Evolutionary conservation across 768 basidiomycete genomes (phyloP), one percentile per base, ranked within the genome.

Genomic region (Tulasnella calospora): DNA sequence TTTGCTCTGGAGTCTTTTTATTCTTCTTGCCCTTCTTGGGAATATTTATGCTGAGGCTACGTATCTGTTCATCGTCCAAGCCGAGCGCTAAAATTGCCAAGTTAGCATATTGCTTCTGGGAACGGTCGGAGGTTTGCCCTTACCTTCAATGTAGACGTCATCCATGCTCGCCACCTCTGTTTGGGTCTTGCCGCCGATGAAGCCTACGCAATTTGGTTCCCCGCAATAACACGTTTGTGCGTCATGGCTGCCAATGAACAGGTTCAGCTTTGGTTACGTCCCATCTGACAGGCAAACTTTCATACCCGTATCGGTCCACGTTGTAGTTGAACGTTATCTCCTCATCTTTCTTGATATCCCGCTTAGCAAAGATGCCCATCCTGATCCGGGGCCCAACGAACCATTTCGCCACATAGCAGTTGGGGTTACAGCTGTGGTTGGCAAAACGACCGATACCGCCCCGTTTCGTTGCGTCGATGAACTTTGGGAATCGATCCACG

Each of bases 261-360:
- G 57, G 35, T 27, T 61, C 15, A 46, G 21, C 13, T 30, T 40
- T 7, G 57, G 9, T 40, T 46, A 3, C 30, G 40, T 36, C n/a
- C 33, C 74, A 27, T 36, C 69, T 35, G 23, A 30, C 38, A 44
- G n/a, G 15, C 38, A 5, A 10, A 2, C 41, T 17, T 10, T 86
- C 92, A 72, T 79, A 96, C 97, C 97, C 98, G 82, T 99, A 99
- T 78, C 98, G 94, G 84, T 99, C 98, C 55, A 99, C 98, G 83
- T 99, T 99, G 84, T 99, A 99, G 85, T 99, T 99, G 87, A 99
- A 99, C 0, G 98, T 99, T 81, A 98, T 84, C 84, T 98, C 96
- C 82, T 98, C 96, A 80, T 94, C 84, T 83, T 89, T 89, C 83
- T 88, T 84, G 81, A 98, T 92, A 75, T 87, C 80, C 61, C 94